Evolutionary conservation across 768 basidiomycete genomes (phyloP), one percentile per base, ranked within the genome.

Genomic region (Leccinum subtestaceum): DNA sequence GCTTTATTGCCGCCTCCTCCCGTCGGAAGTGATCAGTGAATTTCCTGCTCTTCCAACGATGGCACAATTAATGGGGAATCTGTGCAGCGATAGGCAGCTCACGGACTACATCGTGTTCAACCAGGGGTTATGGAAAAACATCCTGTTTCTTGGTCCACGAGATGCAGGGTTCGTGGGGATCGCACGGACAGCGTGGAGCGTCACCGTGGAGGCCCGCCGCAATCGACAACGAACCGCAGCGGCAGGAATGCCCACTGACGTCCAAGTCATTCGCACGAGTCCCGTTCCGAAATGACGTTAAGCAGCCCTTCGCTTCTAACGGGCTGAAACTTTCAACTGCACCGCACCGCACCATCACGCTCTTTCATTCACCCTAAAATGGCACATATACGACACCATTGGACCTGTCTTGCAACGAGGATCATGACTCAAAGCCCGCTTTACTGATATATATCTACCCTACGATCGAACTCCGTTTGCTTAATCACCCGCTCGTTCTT

Each of bases 71-170:
- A 78, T 87, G 71, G 76, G 79, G 43, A 71, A 67, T 5, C 59
- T 76, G 23, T 72, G 74, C 69, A 76, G 72, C 54, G 75, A 77
- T 38, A 67, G 65, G 38, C 65, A 70, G 56, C 71, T 79, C 38
- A 65, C 72, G 19, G 62, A 64, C 52, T 67, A 72, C 59, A 61
- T 66, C 62, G 66, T 62, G 38, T 74, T 72, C 54, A 87, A 84
- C 66, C 81, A 83, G 47, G 86, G 87, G n/a, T 69, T 88, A 52
- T 86, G 87, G 86, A 80, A 79, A 65, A 89, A 89, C 57, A 77
- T 82, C 36, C 77, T 89, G 11, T 76, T 76, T 17, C 73, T 87
- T 55, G 84, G 80, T 7, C 76, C 83, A 34, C 76, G 72, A 19
- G 78, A 85, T 60, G 56, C 67, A 52, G 67, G 65, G 29, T 67